Conservation (phyloP, 306 rosid genomes). For the Hippophae gyantsensis region DNA sequence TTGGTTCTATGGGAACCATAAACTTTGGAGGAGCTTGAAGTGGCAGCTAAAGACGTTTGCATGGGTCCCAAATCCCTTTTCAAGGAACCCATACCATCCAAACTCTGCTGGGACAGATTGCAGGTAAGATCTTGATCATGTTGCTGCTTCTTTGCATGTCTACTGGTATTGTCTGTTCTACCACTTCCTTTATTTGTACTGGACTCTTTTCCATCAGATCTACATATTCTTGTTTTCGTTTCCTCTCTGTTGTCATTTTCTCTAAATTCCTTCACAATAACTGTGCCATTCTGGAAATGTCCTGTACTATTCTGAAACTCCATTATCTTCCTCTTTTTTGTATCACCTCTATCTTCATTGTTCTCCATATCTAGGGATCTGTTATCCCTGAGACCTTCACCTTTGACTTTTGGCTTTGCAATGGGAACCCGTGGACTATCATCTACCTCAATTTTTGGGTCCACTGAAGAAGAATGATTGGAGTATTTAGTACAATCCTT, state of each 20-base stretch:
- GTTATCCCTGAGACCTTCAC: constrained; percentile 29
- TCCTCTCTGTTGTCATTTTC: constrained; percentile 52
- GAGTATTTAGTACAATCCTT: constrained; percentile 33
- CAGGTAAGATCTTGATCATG: constrained; percentile 34
- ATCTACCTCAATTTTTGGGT: constrained; percentile 35
- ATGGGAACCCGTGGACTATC: constrained; percentile 34
- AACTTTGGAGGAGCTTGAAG: constrained; percentile 95
- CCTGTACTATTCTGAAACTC: constrained; percentile 38
- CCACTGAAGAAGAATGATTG: constrained; percentile 25
- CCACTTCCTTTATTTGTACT: constrained; percentile 60
- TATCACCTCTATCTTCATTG: constrained; percentile 33
- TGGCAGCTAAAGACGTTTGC: constrained; percentile 71
- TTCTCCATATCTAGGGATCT: constrained; percentile 38
- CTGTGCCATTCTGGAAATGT: constrained; percentile 30
- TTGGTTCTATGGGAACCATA: constrained; percentile 87
- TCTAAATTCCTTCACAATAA: constrained; percentile 37
- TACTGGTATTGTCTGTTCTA: constrained; percentile 56
- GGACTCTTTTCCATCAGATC: constrained; percentile 68
- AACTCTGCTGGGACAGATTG: constrained; percentile 37
- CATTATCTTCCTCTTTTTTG: constrained; percentile 51
- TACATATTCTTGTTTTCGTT: constrained; percentile 49
- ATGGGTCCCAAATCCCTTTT: constrained; percentile 56
- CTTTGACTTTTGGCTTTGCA: constrained; percentile 37
- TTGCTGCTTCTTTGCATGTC: constrained; percentile 47
- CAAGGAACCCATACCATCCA: constrained; percentile 48